Evolutionary conservation across 2,329 filamentous ascomycete species (phyloP).

Genomic region (Ophiocordyceps camponoti-floridani): DNA sequence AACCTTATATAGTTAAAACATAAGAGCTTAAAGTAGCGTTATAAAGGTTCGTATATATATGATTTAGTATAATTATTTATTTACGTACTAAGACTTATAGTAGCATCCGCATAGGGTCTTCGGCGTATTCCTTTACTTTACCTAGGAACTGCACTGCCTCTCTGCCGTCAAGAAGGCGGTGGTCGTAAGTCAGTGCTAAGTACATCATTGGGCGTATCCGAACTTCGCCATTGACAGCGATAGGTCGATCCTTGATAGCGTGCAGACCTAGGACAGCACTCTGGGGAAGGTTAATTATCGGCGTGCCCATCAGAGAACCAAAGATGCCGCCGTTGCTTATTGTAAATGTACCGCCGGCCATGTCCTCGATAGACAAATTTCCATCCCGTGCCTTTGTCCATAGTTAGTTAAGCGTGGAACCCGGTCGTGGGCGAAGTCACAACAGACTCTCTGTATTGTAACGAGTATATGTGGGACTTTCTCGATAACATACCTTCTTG

Average conservation of each 20-base stretch:
- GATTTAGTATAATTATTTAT: background rate
- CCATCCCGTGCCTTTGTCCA: constrained; percentile 63
- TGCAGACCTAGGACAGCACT: constrained; percentile 84
- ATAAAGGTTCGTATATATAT: constrained; percentile 1
- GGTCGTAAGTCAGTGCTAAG: constrained; percentile 91
- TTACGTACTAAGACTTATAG: constrained; percentile 2
- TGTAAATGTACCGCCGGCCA: constrained; percentile 96
- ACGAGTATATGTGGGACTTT: background rate
- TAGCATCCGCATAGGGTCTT: constrained; percentile 87
- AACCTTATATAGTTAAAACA: too few species aligned
- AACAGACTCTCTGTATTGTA: background rate
- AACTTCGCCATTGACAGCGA: constrained; percentile 82
- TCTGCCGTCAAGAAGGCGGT: constrained; percentile 83
- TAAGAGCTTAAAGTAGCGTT: too few species aligned
- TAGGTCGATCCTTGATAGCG: constrained; percentile 86
- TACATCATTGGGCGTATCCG: constrained; percentile 99
- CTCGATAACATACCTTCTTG: constrained; percentile 54
- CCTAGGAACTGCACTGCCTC: constrained; percentile 94
- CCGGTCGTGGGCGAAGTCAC: too few species aligned
- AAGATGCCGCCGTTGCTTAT: constrained; percentile 97
- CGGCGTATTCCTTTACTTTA: constrained; percentile 94
- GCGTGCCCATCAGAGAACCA: constrained; percentile 90
- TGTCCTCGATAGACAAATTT: constrained; percentile 97
- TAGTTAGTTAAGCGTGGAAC: background rate
- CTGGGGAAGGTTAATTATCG: constrained; percentile 95